Conservation (phyloP, 2,329 filamentous ascomycete genomes). For the Diaporthe sp. region DNA sequence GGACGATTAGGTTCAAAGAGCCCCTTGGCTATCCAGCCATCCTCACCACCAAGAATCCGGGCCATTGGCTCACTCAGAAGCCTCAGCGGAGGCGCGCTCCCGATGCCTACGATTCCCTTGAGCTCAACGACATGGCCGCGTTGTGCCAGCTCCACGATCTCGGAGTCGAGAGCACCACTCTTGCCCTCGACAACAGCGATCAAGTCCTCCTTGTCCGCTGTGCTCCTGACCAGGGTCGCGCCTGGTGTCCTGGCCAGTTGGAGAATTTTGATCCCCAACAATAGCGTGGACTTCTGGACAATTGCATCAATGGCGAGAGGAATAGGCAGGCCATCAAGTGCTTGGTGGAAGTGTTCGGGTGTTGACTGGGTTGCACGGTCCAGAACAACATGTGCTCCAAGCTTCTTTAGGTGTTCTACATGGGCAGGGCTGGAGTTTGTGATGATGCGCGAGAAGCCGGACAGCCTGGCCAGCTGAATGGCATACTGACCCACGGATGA, state of each 20-base stretch:
- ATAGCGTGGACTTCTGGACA: conserved; percentile 48
- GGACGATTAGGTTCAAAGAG: conserved; percentile 49
- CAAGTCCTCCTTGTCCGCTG: background rate
- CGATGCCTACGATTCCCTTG: conserved; percentile 43
- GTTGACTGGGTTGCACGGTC: conserved; percentile 44
- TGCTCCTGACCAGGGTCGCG: background rate
- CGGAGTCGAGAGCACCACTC: conserved; percentile 43
- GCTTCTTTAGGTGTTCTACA: conserved; percentile 48
- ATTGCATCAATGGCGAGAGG: conserved; percentile 51
- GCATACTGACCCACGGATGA: conserved; percentile 58
- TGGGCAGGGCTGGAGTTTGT: conserved; percentile 55
- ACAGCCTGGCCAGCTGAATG: conserved; percentile 58
- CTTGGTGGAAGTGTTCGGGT: conserved; percentile 45
- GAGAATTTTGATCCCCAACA: conserved; percentile 48
- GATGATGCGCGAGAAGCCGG: conserved; percentile 58
- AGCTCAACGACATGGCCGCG: conserved; percentile 34
- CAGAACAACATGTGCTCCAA: conserved; percentile 43
- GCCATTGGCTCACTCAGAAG: conserved; percentile 50
- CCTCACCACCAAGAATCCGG: conserved; percentile 46
- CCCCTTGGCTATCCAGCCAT: conserved; percentile 50
- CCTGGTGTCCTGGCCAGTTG: conserved; percentile 40
- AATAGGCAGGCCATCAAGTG: conserved; percentile 46
- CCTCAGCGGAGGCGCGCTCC: conserved; percentile 46
- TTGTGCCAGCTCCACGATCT: conserved; percentile 40
- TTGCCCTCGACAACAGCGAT: conserved; percentile 10